These are phyloP conservation scores for Leccinum pellstonianum DNA, from an alignment of 768 basidiomycete genomes.

Conservation along the genomic window DNA sequence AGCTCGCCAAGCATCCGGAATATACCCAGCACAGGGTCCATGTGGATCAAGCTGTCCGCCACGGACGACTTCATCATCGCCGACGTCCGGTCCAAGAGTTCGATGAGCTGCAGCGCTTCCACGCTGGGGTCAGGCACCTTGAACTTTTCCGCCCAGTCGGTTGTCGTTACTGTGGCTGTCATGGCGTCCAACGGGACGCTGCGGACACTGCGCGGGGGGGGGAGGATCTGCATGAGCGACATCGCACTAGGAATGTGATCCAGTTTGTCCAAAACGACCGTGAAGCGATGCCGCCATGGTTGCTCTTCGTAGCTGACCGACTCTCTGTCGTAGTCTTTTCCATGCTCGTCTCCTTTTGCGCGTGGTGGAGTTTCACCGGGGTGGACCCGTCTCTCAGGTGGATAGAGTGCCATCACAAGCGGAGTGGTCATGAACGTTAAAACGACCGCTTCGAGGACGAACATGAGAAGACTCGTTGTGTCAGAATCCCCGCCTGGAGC, in stretches of 20 bases:
- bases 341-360: slow-evolving; percentile 36
- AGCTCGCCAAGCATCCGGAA: slow-evolving; percentile 77
- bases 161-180: slow-evolving; percentile 17
- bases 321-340: slow-evolving; percentile 7
- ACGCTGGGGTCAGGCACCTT: slow-evolving; percentile 40
- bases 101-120: slow-evolving; percentile 84
- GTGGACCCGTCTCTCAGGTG: slow-evolving; percentile 55
- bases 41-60: slow-evolving; percentile 64
- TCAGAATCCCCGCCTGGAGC: slow-evolving; percentile 73
- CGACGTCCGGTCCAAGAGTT: slow-evolving; percentile 66
- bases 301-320: slow-evolving; percentile 15
- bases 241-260: slow-evolving; percentile 90
- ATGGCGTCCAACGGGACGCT: background rate
- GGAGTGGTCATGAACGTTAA: slow-evolving; percentile 89
- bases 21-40: slow-evolving; percentile 70
- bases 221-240: slow-evolving; percentile 83
- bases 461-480: slow-evolving; percentile 89
- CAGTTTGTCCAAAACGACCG: slow-evolving; percentile 84
- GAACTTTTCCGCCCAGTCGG: slow-evolving; percentile 1
- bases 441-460: slow-evolving; percentile 80
- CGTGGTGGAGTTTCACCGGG: slow-evolving; percentile 25
- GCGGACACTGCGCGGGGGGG: slow-evolving; percentile 32
- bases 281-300: slow-evolving; percentile 58
- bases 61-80: slow-evolving; percentile 65
- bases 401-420: slow-evolving; percentile 64